A percentile compares a stretch with the other conserved stretches of the same genome.
Conservation (phyloP, 192 early-diverging fungal genomes). For the Backusella luteola region DNA sequence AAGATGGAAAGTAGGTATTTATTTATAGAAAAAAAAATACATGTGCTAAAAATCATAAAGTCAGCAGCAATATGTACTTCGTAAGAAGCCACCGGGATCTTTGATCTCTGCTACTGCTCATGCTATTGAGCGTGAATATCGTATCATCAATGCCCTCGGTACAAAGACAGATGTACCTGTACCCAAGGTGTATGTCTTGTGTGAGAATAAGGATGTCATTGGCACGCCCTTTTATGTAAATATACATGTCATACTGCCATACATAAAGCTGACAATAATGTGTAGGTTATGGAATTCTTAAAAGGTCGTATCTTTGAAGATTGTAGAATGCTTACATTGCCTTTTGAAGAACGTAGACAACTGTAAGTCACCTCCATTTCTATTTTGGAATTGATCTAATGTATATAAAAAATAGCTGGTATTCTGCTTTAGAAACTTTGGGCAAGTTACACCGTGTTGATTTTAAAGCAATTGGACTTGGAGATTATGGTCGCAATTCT, state of each 20-base stretch:
- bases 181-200: constrained; percentile 83
- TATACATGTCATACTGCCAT: not conserved
- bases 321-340: constrained; percentile 52
- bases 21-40: not conserved
- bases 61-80: constrained; percentile 70
- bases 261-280: not conserved
- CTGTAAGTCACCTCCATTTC: constrained; percentile 38
- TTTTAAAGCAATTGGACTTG: constrained; percentile 65
- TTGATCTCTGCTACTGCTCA: constrained; percentile 87
- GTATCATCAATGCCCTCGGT: constrained; percentile 75
- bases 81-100: constrained; percentile 91
- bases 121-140: constrained; percentile 90
- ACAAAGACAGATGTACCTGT: constrained; percentile 80
- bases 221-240: constrained; percentile 92
- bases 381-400: not conserved
- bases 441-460: constrained; percentile 81
- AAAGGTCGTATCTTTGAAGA: constrained; percentile 86
- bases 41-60: constrained; percentile 36
- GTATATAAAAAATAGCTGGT: constrained; percentile 48
- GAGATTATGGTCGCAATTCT: constrained; percentile 57
- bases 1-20: constrained; percentile 59
- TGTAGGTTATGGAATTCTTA: constrained; percentile 88
- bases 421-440: constrained; percentile 70
- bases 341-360: constrained; percentile 46
- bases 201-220: constrained; percentile 79